Percentiles rank a stretch among this genome's conserved stretches.
These are phyloP conservation scores for Marasmius oreades DNA, from an alignment of 1,284 basidiomycete species.

Conservation along the genomic window DNA sequence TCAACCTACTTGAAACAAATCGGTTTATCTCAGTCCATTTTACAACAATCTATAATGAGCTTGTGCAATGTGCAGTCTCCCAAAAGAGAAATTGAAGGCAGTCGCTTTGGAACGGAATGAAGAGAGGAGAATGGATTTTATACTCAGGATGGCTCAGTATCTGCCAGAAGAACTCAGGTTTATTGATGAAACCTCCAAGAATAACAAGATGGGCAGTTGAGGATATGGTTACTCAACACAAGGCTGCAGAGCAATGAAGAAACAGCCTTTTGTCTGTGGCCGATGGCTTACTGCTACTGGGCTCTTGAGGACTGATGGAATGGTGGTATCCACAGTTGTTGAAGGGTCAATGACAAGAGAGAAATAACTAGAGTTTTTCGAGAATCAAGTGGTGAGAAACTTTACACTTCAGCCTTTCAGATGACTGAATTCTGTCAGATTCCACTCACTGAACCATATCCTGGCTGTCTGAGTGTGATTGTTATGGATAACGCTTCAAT, in stretches of 20 bases:
- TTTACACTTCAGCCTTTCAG: neutral
- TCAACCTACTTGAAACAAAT: constrained; percentile 21
- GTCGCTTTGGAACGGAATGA: constrained; percentile 19
- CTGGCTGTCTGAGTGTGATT: constrained; percentile 18
- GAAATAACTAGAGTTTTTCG: constrained; percentile 12
- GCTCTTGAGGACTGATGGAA: constrained; percentile 9
- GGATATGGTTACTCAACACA: constrained; percentile 7
- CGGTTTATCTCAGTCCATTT: constrained; percentile 26
- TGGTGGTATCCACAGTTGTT: constrained; percentile 14
- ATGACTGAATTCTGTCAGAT: constrained; percentile 5
- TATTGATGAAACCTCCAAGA: constrained; percentile 18
- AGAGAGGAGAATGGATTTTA: constrained; percentile 8
- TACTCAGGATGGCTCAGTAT: constrained; percentile 14
- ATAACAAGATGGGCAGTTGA: constrained; percentile 18
- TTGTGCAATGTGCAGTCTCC: constrained; percentile 13
- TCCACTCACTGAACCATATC: constrained; percentile 14
- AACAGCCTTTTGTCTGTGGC: neutral
- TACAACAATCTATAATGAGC: constrained; percentile 20
- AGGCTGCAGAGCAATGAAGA: constrained; percentile 4
- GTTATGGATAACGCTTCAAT: constrained; percentile 26
- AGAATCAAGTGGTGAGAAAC: constrained; percentile 13
- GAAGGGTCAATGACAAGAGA: constrained; percentile 15
- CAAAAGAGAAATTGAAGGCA: neutral
- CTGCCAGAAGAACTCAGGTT: constrained; percentile 16
- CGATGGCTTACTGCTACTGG: neutral